A percentile compares a stretch with the other conserved stretches of the same genome.
Evolutionary conservation across 495 filamentous ascomycete species (phyloP).

Genomic region (Melanomma pulvis-pyrius): DNA sequence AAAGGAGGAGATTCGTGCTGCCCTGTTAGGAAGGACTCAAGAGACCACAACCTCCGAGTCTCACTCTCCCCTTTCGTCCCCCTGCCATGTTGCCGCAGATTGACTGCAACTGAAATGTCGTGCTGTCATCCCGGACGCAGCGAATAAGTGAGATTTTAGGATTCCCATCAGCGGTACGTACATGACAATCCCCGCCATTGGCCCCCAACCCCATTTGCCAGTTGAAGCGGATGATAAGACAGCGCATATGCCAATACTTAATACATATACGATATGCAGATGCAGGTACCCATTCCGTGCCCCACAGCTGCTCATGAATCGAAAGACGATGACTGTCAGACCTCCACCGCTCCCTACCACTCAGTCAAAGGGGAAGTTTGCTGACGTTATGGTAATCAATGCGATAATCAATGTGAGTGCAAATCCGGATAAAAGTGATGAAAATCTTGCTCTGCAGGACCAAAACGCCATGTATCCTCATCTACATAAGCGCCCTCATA

Average conservation of each 20-base stretch:
- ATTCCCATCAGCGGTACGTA: no score
- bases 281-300: not conserved
- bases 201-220: not conserved
- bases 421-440: no score
- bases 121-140: not conserved
- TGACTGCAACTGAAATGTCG: not conserved
- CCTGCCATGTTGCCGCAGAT: no score
- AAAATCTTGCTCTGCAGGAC: no score
- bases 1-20: no score
- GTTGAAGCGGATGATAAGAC: not conserved
- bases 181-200: not conserved
- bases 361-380: no score
- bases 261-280: not conserved
- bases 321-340: not conserved
- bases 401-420: not conserved
- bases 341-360: not conserved
- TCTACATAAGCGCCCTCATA: conserved; percentile 5
- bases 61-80: no score
- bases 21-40: no score
- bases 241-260: not conserved
- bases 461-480: not conserved
- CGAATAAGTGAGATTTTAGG: not conserved
- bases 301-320: not conserved
- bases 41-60: no score
- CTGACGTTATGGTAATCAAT: no score